Evolutionary conservation across 176 grass and related monocot genomes (phyloP).

Genomic region (Carex parvula): DNA sequence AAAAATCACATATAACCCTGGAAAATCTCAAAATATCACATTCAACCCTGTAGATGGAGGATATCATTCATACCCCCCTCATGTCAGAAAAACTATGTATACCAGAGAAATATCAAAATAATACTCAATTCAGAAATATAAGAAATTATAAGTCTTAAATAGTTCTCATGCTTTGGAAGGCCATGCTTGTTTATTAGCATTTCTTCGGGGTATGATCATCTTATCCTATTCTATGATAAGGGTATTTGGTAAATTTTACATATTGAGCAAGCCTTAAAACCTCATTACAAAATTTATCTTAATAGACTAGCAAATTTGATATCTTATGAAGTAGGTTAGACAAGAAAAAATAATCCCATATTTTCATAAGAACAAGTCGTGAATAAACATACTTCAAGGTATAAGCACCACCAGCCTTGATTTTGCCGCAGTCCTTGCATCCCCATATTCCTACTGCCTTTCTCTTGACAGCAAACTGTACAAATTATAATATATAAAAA

Average conservation of each 20-base stretch:
- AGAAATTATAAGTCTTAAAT: background rate
- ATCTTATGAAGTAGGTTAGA: background rate
- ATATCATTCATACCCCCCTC: background rate
- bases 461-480: conserved; percentile 77
- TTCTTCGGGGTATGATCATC: background rate
- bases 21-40: background rate
- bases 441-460: conserved; percentile 86
- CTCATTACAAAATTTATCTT: background rate
- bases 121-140: background rate
- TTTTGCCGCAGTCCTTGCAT: conserved; percentile 82
- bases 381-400: conserved; percentile 59
- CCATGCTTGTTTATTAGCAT: background rate
- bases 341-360: background rate
- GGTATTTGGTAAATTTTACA: background rate
- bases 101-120: background rate
- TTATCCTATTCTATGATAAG: background rate
- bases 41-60: background rate
- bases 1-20: background rate
- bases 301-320: background rate
- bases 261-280: background rate
- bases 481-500: background rate
- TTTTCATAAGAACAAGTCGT: background rate
- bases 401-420: conserved; percentile 75
- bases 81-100: background rate
- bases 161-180: background rate